A percentile compares a stretch with the other conserved stretches of the same genome.
Conservation (phyloP, 805 yeast species). For the Saccharomycopsis malanga region DNA sequence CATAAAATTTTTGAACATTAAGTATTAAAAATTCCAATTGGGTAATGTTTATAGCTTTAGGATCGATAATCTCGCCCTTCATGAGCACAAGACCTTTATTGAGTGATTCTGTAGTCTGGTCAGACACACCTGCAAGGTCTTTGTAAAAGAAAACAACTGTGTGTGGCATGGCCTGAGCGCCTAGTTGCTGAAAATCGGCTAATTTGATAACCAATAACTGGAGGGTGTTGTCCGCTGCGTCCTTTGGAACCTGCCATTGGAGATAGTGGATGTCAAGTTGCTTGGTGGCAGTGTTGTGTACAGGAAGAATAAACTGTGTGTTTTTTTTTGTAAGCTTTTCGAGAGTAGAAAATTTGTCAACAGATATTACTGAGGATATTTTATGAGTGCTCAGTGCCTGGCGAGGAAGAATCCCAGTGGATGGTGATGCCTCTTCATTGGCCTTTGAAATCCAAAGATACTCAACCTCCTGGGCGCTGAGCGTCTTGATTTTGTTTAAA, state of each 20-base stretch:
- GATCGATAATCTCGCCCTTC: slow-evolving; percentile 20
- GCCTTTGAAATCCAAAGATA: slow-evolving; percentile 17
- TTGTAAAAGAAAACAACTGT: slow-evolving; percentile 18
- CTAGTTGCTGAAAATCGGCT: slow-evolving; percentile 14
- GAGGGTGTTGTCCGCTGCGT: slow-evolving; percentile 3
- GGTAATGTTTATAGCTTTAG: slow-evolving; percentile 2
- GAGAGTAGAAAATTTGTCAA: slow-evolving; percentile 2
- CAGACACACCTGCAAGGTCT: slow-evolving; percentile 4
- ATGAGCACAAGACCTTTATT: slow-evolving; percentile 19
- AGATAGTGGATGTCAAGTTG: slow-evolving; percentile 20
- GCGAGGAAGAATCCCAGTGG: not conserved
- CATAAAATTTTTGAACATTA: slow-evolving; percentile 21
- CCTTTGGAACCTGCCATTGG: slow-evolving; percentile 18
- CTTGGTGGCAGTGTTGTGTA: slow-evolving; percentile 9
- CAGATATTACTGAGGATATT: slow-evolving; percentile 10
- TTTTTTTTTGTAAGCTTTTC: slow-evolving; percentile 7
- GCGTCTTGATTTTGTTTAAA: slow-evolving; percentile 9
- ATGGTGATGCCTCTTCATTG: not conserved
- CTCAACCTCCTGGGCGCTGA: slow-evolving; percentile 15
- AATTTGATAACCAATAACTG: slow-evolving; percentile 14
- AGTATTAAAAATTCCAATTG: slow-evolving; percentile 16
- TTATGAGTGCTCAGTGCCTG: not conserved
- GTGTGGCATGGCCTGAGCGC: slow-evolving; percentile 16
- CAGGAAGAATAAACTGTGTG: slow-evolving; percentile 18
- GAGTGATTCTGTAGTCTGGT: not conserved